Percentiles rank a stretch among this genome's conserved stretches.
phyloP scores from a whole-genome alignment of 106 monocot species.

The Platanthera guangdongensis region DNA sequence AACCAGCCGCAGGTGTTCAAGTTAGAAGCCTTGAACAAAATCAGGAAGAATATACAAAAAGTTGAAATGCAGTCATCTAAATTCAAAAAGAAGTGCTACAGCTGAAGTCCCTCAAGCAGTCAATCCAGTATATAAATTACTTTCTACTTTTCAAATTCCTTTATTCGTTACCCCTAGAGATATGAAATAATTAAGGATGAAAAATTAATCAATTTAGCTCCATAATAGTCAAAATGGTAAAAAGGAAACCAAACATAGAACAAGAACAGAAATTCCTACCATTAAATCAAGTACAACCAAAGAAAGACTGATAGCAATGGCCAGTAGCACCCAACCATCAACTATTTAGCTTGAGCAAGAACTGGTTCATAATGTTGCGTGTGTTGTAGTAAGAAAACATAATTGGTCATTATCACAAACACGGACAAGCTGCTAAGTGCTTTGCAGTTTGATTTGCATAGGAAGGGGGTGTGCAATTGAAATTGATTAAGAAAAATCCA shows the following conservation, averaged over 20 bases:
- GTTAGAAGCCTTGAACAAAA: neutral
- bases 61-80: neutral
- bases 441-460: no score
- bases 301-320: no score
- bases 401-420: no score
- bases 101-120: neutral
- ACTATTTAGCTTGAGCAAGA: neutral
- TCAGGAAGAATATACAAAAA: neutral
- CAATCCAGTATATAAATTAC: neutral
- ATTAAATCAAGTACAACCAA: neutral
- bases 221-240: neutral
- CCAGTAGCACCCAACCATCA: neutral
- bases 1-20: neutral
- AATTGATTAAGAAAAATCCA: no score
- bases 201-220: no score
- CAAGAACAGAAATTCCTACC: neutral
- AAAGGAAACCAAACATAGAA: neutral
- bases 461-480: no score
- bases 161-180: neutral
- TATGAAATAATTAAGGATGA: neutral
- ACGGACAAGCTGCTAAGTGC: no score
- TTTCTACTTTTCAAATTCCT: neutral
- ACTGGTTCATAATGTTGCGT: neutral
- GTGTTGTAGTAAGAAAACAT: neutral
- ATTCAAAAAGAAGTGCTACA: neutral